A percentile compares a stretch with the other conserved stretches of the same genome.
Evolutionary conservation across 192 early-diverging fungal genomes (phyloP).

Genomic region (Haplosporangium gracile): DNA sequence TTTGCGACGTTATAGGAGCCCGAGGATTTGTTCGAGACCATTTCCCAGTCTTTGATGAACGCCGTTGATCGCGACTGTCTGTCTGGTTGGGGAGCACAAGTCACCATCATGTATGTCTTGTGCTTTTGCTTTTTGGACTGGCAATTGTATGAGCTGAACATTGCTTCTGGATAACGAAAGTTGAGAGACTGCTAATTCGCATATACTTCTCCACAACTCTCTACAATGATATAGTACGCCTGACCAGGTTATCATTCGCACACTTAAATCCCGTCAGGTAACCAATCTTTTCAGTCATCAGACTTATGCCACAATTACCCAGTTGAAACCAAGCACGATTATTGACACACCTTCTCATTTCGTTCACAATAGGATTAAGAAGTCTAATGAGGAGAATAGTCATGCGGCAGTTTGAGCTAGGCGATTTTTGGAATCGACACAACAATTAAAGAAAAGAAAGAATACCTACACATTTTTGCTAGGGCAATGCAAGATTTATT

Average conservation of each 20-base stretch:
- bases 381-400: no score
- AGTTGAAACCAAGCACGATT: not conserved
- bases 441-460: not conserved
- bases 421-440: not conserved
- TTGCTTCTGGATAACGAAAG: not conserved
- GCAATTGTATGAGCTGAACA: not conserved
- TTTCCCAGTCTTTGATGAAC: conserved; percentile 94
- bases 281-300: no score
- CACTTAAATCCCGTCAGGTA: conserved; percentile 83
- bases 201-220: not conserved
- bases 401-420: not conserved
- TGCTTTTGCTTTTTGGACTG: not conserved
- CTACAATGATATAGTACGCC: conserved; percentile 68
- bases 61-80: conserved; percentile 95
- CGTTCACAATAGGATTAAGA: conserved; percentile 9
- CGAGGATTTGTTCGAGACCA: conserved; percentile 97
- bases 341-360: not conserved
- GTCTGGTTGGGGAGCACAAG: conserved; percentile 97
- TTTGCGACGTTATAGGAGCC: conserved; percentile 65
- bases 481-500: not conserved
- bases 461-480: not conserved
- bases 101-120: conserved; percentile 84
- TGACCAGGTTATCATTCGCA: conserved; percentile 87
- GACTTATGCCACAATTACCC: not conserved
- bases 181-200: no score